Percentiles rank a stretch among this genome's conserved stretches.
These are phyloP conservation scores for Aeminium ludgeri DNA, from an alignment of 495 filamentous ascomycete species.

Conservation along the genomic window DNA sequence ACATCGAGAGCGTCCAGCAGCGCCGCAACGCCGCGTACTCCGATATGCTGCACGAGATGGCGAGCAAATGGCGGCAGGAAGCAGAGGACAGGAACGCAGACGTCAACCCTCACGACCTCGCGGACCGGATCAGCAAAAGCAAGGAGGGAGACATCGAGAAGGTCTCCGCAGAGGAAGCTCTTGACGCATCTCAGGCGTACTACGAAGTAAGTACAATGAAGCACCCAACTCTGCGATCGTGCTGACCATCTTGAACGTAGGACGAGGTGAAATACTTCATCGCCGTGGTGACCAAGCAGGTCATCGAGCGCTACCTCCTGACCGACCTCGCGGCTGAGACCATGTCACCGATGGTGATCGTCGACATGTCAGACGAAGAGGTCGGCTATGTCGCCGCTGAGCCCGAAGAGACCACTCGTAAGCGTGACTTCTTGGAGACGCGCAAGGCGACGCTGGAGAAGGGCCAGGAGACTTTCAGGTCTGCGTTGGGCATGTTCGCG, in stretches of 20 bases:
- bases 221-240: not conserved
- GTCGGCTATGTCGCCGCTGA: constrained; percentile 19
- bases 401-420: constrained; percentile 10
- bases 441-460: constrained; percentile 15
- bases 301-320: constrained; percentile 25
- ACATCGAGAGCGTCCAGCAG: constrained; percentile 2
- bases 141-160: constrained; percentile 16
- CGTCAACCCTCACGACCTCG: not conserved
- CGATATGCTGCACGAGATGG: not conserved
- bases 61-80: constrained; percentile 1
- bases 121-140: too few species aligned
- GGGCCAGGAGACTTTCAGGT: constrained; percentile 19
- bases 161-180: constrained; percentile 6
- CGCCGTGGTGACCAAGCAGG: constrained; percentile 19
- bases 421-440: constrained; percentile 13
- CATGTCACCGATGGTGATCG: constrained; percentile 17
- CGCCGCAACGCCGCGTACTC: not conserved
- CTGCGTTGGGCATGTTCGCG: too few species aligned
- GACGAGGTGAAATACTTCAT: constrained; percentile 23
- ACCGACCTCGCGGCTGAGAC: constrained; percentile 14
- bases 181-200: constrained; percentile 9
- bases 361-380: constrained; percentile 18
- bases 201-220: constrained; percentile 13
- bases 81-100: not conserved
- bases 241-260: too few species aligned